Evolutionary conservation across 345 rosid genomes (phyloP).

Genomic region (Microcos paniculata): DNA sequence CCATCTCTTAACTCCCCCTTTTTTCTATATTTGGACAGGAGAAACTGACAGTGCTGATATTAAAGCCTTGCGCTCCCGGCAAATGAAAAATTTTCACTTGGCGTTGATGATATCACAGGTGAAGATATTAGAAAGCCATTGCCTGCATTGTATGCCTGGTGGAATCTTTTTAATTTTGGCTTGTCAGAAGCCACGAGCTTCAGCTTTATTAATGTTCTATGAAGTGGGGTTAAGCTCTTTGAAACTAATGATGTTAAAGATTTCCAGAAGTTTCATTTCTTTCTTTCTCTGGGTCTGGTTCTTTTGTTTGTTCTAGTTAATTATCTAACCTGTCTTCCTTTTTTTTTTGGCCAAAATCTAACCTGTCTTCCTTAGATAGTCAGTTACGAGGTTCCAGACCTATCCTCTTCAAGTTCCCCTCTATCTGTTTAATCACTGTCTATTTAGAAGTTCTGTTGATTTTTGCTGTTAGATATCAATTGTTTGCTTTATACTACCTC

Average conservation of each 20-base stretch:
- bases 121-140: slow-evolving; percentile 12
- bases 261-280: not conserved
- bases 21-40: slow-evolving; percentile 42
- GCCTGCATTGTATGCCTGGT: not conserved
- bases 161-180: not conserved
- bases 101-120: slow-evolving; percentile 93
- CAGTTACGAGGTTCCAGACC: not conserved
- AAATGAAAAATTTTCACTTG: slow-evolving; percentile 92
- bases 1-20: not conserved
- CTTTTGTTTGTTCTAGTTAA: not conserved
- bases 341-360: no score
- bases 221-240: not conserved
- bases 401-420: not conserved
- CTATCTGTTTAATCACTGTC: not conserved
- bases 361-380: not conserved
- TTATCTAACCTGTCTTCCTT: not conserved
- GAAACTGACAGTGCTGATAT: slow-evolving; percentile 65
- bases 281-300: not conserved
- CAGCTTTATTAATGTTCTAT: not conserved
- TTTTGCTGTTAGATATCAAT: slow-evolving; percentile 5
- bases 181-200: not conserved
- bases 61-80: slow-evolving; percentile 70
- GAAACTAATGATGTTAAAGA: not conserved
- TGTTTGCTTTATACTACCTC: slow-evolving; percentile 4
- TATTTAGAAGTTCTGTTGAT: not conserved